Base-by-base conservation (phyloP, 2,329 filamentous ascomycete genomes). In the Trichoderma arundinaceum region DNA sequence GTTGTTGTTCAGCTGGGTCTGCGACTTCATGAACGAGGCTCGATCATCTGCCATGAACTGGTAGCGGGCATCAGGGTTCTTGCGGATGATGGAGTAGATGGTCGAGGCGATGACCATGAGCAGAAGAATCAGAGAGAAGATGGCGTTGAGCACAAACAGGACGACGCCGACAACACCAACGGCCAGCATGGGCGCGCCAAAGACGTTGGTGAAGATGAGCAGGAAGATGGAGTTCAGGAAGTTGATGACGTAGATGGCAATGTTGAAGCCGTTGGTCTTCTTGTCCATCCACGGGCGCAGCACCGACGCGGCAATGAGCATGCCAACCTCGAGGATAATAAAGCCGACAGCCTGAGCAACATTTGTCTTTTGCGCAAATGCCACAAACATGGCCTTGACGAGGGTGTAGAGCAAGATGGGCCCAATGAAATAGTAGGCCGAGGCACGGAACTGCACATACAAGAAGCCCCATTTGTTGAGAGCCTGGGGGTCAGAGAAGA, bases 401-500 rank as follows among this genome's bases (percentile, higher is more conserved):
- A 97, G 76, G 46, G 90, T 88, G 78, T 97, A 96, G 63, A 81
- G 78, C 65, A 98, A 83, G 62, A 90, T 81, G 0, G 92, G 92
- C 38, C 96, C 86, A 72, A 97, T 92, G 78, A 94, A 97, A 82
- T 96, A 97, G 84, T 97, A 97, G 44, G 93, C 92, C 4, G 93
- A 94, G 46, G 94, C 94, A 73, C 94, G 91, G 84, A 96, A 97
- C 77, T 97, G 94, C 49, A 98, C 92, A 75, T 98, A 98, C 69
- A 98, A 86, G 83, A 97, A 97, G 28, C 94, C 94, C 94, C 94
- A 97, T 80, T 97, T 96, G 86, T 97, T 97, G 69, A 98, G 86
- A 62, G 91, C 90, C 69, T 92, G 86, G 15, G 94, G 93, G 73
- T 98, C 94, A 2, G 94, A 97, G 81, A 96, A 98, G 68, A 98